Conservation (phyloP, 1,284 basidiomycete genomes). For the Xerocomus subilludens region DNA sequence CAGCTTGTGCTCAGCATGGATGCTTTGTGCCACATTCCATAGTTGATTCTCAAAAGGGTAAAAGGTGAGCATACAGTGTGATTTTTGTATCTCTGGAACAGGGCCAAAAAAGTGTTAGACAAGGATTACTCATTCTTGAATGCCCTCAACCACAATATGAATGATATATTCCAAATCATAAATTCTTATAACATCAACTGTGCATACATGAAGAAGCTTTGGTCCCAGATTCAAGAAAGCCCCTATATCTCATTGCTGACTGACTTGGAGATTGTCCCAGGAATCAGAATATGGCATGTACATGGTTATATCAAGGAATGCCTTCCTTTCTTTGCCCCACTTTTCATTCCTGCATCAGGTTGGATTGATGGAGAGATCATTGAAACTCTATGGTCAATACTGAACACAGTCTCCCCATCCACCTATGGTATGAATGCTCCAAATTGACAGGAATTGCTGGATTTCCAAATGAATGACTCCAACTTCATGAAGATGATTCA, state of each 20-base stretch:
- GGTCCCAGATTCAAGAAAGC: neutral
- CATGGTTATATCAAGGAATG: too few species aligned
- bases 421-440: too few species aligned
- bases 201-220: constrained; percentile 5
- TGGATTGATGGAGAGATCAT: constrained; percentile 16
- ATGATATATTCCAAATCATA: neutral
- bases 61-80: too few species aligned
- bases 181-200: constrained; percentile 36
- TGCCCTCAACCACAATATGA: constrained; percentile 24
- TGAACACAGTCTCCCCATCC: too few species aligned
- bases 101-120: too few species aligned
- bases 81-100: too few species aligned
- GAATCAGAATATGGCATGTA: constrained; percentile 35
- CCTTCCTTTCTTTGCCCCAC: constrained; percentile 8
- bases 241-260: too few species aligned
- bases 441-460: too few species aligned
- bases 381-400: constrained; percentile 29
- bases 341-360: too few species aligned
- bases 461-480: too few species aligned
- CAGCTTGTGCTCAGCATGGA: neutral
- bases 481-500: too few species aligned
- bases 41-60: neutral
- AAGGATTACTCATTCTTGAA: constrained; percentile 39
- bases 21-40: constrained; percentile 13
- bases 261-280: neutral